Base-by-base conservation (phyloP, 306 rosid genomes). In the Trifolium dubium region DNA sequence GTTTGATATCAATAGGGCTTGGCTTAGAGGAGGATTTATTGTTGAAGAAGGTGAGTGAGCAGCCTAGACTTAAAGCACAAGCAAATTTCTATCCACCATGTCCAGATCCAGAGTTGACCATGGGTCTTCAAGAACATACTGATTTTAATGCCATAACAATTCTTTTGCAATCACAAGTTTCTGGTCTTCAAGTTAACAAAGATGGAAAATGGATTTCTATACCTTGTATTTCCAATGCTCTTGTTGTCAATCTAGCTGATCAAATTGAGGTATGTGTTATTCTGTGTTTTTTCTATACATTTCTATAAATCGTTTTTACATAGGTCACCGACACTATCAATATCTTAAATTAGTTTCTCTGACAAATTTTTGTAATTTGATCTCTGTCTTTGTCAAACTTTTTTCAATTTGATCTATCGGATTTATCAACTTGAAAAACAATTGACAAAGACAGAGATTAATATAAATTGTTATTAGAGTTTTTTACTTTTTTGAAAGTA, bases 201-300 rank as follows among this genome's bases (percentile, higher is more conserved):
- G 87, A 84, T 72, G 86, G 79, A 5, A 70, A 82, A 53, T 88
- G 90, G 88, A 68, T 86, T 32, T 63, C 74, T 8, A 77, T 86
- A 10, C 77, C 79, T 51, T 80, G 82, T 43, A 40, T 78, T 67
- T 77, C 86, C 43, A 73, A 51, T 63, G 85, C 90, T 7, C 74
- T 82, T 71, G 83, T 89, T 0, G 66, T 86, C 77, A 86, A 88
- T 56, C 1, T 86, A 3, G 89, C 85, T 13, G 92, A 86, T 74
- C 92, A 85, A 80, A 69, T 88, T 28, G 85, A 85, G 88, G 89
- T 87, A 65, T 30, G 41, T 54, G 13, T 3, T 2, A 51, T 0
- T 51, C 5, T 11, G 9, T 35, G 7, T 5, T 30, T 30, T 71
- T 71, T 23, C 23, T 23, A 23, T 23, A 23, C 23, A 23, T 23